These are phyloP conservation scores for Metschnikowia vanudenii DNA, from an alignment of 805 yeast species.

Conservation along the genomic window DNA sequence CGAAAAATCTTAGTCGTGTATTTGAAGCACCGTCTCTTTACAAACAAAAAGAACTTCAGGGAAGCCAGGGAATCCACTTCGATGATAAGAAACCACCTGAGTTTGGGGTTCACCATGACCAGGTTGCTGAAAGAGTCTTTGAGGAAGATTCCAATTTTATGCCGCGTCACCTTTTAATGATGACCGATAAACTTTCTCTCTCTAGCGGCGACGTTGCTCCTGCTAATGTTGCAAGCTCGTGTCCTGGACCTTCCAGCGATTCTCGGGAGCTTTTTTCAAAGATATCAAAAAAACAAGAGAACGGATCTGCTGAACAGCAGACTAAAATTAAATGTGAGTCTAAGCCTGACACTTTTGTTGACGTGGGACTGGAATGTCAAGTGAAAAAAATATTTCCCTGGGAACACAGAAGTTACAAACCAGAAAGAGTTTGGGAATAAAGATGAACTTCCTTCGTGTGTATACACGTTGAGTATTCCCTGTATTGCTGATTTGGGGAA, in stretches of 20 bases:
- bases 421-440: slow-evolving; percentile 10
- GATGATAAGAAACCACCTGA: neutral
- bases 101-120: slow-evolving; percentile 17
- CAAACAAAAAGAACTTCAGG: neutral
- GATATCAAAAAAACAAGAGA: neutral
- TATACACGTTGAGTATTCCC: too few species aligned
- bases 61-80: neutral
- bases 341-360: neutral
- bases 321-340: neutral
- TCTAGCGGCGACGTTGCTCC: neutral
- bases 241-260: neutral
- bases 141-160: slow-evolving; percentile 27
- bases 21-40: neutral
- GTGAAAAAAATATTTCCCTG: slow-evolving; percentile 32
- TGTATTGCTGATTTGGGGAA: too few species aligned
- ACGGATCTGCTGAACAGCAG: neutral
- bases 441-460: too few species aligned
- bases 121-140: slow-evolving; percentile 33
- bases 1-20: neutral
- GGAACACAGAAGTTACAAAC: slow-evolving; percentile 27
- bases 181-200: neutral
- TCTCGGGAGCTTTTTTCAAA: neutral
- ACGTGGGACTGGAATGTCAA: too few species aligned
- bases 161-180: slow-evolving; percentile 27
- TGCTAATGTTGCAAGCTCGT: too few species aligned